Evolutionary conservation across 2,329 filamentous ascomycete genomes (phyloP), one percentile per base, ranked within the genome.

Genomic region (Lasiodiplodia sp.): DNA sequence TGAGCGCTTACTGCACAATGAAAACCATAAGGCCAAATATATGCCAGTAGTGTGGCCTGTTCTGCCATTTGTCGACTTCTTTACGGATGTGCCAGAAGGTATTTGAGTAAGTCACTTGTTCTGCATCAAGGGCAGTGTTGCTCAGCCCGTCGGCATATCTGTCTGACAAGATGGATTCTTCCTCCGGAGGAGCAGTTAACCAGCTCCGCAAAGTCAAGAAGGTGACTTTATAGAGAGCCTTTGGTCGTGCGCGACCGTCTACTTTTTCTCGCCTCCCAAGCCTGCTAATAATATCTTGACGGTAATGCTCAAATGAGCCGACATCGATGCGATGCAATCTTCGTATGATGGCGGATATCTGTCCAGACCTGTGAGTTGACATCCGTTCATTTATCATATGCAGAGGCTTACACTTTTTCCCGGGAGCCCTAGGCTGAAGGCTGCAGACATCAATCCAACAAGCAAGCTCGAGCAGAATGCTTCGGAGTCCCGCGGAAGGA

Each of bases 391-490:
- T 0, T 31, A 16, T 14, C 53, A 37, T 23, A 31, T 16, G 23
- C 14, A 12, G 8, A 16, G 8, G 23, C 56, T 47, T 28, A 60
- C 56, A 14, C 21, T 40, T 16, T 44, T 25, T 12, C 56, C 38
- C 1, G 56, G 56, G 1, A 60, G 38, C 14, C 56, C 56, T 2
- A 60, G n/a, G 21, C 56, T 60, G 6, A 60, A 60, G 7, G 38
- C 38, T 14, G 56, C 37, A 44, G 56, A 60, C 56, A 60, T 60
- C 14, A 60, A 18, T 7, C 56, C 56, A 25, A 60, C 56, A 5
- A 60, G 56, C 12, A 60, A 60, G 7, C 56, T 60, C 3, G 56
- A 44, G 21, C 37, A 60, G 37, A 60, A 60, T 6, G 38, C 56
- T 4, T 60, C 56, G 0, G 56, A 60, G 31, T 60, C 56, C 5